Evolutionary conservation across 495 filamentous ascomycete genomes (phyloP).

Genomic region (Penicillium bovifimosum): DNA sequence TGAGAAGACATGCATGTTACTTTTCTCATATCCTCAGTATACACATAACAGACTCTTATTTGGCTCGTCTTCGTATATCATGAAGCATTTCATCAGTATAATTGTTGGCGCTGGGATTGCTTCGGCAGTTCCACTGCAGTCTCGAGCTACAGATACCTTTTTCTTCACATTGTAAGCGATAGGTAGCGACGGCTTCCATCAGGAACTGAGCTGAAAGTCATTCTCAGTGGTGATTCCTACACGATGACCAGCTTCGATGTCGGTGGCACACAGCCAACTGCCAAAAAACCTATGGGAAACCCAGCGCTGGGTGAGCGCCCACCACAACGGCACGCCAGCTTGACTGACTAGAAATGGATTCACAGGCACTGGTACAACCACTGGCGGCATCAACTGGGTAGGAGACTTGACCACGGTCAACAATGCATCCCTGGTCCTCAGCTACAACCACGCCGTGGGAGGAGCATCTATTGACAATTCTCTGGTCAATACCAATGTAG

Average conservation of each 20-base stretch:
- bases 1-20: not conserved
- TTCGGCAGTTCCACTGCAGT: constrained; percentile 16
- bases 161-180: constrained; percentile 35
- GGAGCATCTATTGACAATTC: constrained; percentile 51
- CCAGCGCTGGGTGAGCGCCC: constrained; percentile 40
- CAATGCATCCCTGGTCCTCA: constrained; percentile 48
- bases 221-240: constrained; percentile 52
- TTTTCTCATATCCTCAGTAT: not conserved
- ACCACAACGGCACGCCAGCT: not conserved
- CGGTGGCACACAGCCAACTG: constrained; percentile 52
- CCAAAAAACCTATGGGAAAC: constrained; percentile 69
- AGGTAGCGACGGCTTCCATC: not conserved
- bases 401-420: constrained; percentile 51
- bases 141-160: constrained; percentile 16
- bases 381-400: constrained; percentile 50
- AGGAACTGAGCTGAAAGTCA: not conserved
- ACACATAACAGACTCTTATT: not conserved
- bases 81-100: constrained; percentile 16
- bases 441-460: constrained; percentile 52
- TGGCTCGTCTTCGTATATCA: not conserved
- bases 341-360: not conserved
- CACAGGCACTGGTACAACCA: constrained; percentile 43
- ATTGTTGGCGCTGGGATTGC: constrained; percentile 15
- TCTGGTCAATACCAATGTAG: constrained; percentile 29
- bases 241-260: constrained; percentile 62